Percentiles rank a stretch among this genome's conserved stretches.
Evolutionary conservation across 345 rosid genomes (phyloP).

Genomic region (Firmiana major): DNA sequence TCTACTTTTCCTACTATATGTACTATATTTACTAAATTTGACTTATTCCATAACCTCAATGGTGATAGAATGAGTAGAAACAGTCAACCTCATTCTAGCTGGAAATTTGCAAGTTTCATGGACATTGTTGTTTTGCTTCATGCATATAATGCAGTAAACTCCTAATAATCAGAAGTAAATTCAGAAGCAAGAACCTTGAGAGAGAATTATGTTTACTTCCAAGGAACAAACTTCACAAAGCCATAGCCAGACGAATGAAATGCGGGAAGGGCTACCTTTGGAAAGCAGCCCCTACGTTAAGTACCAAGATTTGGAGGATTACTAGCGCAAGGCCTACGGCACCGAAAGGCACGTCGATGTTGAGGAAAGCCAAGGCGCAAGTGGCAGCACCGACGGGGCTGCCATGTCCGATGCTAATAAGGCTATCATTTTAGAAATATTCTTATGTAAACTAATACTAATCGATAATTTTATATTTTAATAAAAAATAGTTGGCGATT

Average conservation of each 20-base stretch:
- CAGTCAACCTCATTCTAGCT: neutral
- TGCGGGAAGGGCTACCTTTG: constrained; percentile 22
- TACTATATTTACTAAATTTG: neutral
- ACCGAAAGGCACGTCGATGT: constrained; percentile 52
- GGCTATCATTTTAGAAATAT: too few relatives aligned
- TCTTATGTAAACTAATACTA: too few relatives aligned
- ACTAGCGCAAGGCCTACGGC: constrained; percentile 48
- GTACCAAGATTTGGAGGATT: constrained; percentile 40
- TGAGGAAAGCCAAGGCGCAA: constrained; percentile 42
- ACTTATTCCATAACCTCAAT: neutral
- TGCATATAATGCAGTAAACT: neutral
- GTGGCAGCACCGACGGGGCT: constrained; percentile 52
- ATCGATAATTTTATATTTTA: too few relatives aligned
- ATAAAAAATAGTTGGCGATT: too few relatives aligned
- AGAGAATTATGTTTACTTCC: neutral
- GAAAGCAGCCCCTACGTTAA: constrained; percentile 36
- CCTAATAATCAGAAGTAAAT: too few relatives aligned
- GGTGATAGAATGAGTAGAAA: neutral
- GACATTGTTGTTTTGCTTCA: neutral
- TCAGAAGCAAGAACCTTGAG: neutral
- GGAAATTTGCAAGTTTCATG: neutral
- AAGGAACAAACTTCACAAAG: neutral
- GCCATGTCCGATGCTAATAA: constrained; percentile 12
- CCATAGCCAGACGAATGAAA: neutral
- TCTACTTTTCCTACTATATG: too few relatives aligned